Percentiles rank a stretch among this genome's conserved stretches.
phyloP scores from a whole-genome alignment of 768 basidiomycete genomes.

The Pulveroboletus ravenelii region DNA sequence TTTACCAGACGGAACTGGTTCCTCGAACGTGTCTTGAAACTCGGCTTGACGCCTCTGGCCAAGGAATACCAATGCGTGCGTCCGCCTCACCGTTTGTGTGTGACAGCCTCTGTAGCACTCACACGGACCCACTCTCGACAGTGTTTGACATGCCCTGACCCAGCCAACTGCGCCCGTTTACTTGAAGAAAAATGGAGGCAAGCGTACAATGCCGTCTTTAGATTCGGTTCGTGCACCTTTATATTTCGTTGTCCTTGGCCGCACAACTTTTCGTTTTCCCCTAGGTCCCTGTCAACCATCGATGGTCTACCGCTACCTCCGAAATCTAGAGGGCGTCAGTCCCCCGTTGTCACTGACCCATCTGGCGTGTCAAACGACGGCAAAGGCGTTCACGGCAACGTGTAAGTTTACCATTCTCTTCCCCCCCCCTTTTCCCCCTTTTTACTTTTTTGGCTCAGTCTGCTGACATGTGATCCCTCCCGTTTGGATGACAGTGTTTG shows the following conservation, averaged over 20 bases:
- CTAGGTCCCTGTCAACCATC: conserved; percentile 84
- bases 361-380: conserved; percentile 82
- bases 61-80: conserved; percentile 93
- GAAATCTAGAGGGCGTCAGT: conserved; percentile 86
- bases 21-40: conserved; percentile 87
- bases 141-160: conserved; percentile 84
- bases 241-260: not conserved
- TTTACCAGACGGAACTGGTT: conserved; percentile 81
- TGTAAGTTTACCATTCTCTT: conserved; percentile 39
- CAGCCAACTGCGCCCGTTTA: conserved; percentile 69
- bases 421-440: too few species aligned
- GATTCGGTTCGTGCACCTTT: conserved; percentile 54
- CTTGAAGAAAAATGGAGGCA: conserved; percentile 94
- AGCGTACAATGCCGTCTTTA: conserved; percentile 80
- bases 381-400: conserved; percentile 84
- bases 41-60: conserved; percentile 79
- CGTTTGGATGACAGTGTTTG: conserved; percentile 56
- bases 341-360: conserved; percentile 84
- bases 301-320: conserved; percentile 89
- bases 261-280: not conserved
- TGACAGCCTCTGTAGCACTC: not conserved
- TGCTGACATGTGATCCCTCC: not conserved
- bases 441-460: not conserved
- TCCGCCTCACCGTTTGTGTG: not conserved
- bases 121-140: conserved; percentile 26